Conservation (phyloP, 768 basidiomycete species). For the Rhodosporidiobolus sp. region DNA sequence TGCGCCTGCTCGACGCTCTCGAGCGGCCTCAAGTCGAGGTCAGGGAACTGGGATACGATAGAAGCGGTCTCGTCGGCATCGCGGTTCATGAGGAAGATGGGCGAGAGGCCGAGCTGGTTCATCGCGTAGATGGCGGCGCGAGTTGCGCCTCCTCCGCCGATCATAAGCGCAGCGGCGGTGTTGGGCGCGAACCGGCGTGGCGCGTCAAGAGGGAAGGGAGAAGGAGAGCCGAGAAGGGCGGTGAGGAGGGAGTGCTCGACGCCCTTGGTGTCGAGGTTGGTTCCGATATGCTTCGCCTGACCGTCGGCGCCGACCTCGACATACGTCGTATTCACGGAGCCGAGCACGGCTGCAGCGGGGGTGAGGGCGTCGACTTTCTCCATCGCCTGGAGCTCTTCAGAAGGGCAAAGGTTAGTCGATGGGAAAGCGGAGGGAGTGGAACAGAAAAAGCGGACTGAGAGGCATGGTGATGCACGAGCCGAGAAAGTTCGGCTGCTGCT, state of each 20-base stretch:
- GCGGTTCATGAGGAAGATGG: slow-evolving; percentile 31
- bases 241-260: slow-evolving; percentile 23
- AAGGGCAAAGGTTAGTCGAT: no score
- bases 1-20: slow-evolving; percentile 3
- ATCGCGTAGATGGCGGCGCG: slow-evolving; percentile 20
- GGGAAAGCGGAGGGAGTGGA: neutral
- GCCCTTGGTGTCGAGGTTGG: slow-evolving; percentile 26
- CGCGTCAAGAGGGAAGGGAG: slow-evolving; percentile 3
- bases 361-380: slow-evolving; percentile 17
- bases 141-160: slow-evolving; percentile 17
- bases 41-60: slow-evolving; percentile 1
- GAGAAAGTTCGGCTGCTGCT: neutral
- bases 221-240: neutral
- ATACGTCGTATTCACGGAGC: slow-evolving; percentile 30
- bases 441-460: neutral
- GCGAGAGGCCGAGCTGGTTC: slow-evolving; percentile 15
- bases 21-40: slow-evolving; percentile 6
- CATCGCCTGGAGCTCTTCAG: slow-evolving; percentile 6
- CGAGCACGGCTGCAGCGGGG: slow-evolving; percentile 1
- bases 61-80: slow-evolving; percentile 10
- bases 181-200: neutral
- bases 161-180: slow-evolving; percentile 9
- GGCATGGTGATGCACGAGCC: slow-evolving; percentile 28
- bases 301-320: neutral
- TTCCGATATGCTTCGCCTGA: slow-evolving; percentile 6